These are phyloP conservation scores for Parietaria judaica DNA, from an alignment of 306 rosid species.

Conservation along the genomic window DNA sequence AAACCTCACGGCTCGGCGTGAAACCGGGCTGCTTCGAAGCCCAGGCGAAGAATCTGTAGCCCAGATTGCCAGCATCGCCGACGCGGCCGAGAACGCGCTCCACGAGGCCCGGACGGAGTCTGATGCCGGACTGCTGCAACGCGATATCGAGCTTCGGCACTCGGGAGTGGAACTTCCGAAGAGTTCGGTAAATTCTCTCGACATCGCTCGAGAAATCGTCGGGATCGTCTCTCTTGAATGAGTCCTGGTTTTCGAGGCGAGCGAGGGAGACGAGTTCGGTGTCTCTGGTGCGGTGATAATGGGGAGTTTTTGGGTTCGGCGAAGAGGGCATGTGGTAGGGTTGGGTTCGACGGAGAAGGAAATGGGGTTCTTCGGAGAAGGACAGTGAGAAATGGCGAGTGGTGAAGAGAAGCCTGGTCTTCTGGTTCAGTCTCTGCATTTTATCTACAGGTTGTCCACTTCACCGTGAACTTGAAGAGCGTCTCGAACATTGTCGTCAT, in stretches of 20 bases:
- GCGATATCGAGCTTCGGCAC: constrained; percentile 76
- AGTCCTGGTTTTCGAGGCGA: constrained; percentile 10
- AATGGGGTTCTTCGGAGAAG: constrained; percentile 9
- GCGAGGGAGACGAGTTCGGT: constrained; percentile 12
- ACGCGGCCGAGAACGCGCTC: constrained; percentile 64
- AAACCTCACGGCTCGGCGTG: constrained; percentile 46
- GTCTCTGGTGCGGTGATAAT: no score
- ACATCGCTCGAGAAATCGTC: constrained; percentile 64
- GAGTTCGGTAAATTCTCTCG: constrained; percentile 57
- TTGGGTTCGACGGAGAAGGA: constrained; percentile 13
- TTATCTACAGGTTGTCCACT: constrained; percentile 48
- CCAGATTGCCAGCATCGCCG: constrained; percentile 82
- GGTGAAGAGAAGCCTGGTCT: constrained; percentile 17
- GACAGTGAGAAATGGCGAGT: constrained; percentile 14
- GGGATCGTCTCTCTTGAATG: constrained; percentile 18
- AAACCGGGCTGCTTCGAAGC: constrained; percentile 61
- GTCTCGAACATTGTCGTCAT: constrained; percentile 71
- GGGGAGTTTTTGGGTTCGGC: no score
- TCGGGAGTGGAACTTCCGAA: constrained; percentile 63
- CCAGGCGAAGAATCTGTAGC: constrained; percentile 65
- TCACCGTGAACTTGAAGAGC: constrained; percentile 77
- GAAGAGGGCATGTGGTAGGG: constrained; percentile 10
- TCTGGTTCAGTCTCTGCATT: constrained; percentile 36
- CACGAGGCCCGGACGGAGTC: constrained; percentile 52
- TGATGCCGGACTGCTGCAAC: constrained; percentile 61